Percentiles rank a stretch among this genome's conserved stretches.
phyloP scores from a whole-genome alignment of 208 protist species.

The Angomonas desouzai region DNA sequence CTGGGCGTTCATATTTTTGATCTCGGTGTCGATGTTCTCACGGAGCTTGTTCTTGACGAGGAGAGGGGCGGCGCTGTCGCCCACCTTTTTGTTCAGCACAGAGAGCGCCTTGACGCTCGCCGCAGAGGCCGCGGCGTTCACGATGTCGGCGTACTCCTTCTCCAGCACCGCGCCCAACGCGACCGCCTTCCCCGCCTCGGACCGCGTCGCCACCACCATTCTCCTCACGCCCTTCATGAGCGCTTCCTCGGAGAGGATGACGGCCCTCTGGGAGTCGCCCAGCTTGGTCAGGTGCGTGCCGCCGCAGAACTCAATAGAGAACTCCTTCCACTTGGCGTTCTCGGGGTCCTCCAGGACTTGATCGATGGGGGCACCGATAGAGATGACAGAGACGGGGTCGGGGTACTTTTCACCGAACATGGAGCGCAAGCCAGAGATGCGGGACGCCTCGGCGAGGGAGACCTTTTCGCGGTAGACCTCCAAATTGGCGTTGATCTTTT shows the following conservation, averaged over 20 bases:
- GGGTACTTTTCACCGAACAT: constrained; percentile 99
- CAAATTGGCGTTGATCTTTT: constrained; percentile 71
- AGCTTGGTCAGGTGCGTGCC: constrained; percentile 93
- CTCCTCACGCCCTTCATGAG: constrained; percentile 93
- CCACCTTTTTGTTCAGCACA: constrained; percentile 88
- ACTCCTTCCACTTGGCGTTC: constrained; percentile 83
- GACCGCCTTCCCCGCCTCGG: constrained; percentile 54
- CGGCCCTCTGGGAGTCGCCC: constrained; percentile 82
- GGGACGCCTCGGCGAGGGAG: constrained; percentile 62
- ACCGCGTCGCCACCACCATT: constrained; percentile 76
- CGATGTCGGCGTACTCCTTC: constrained; percentile 48
- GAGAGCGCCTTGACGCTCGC: constrained; percentile 82
- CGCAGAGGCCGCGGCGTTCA: constrained; percentile 27
- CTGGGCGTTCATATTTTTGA: constrained; percentile 61
- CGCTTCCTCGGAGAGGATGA: constrained; percentile 92
- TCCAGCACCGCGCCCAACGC: constrained; percentile 40
- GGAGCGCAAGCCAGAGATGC: constrained; percentile 77
- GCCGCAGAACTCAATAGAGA: constrained; percentile 98
- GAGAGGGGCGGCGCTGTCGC: constrained; percentile 72
- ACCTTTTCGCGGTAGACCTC: constrained; percentile 90
- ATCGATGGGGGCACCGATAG: constrained; percentile 91
- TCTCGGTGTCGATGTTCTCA: constrained; percentile 73
- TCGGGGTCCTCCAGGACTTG: constrained; percentile 86
- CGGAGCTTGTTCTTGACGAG: constrained; percentile 77
- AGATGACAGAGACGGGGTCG: constrained; percentile 98